A percentile compares a stretch with the other conserved stretches of the same genome.
phyloP scores from a whole-genome alignment of 371 early-diverging fungal genomes.

The Rhizopus arrhizus region DNA sequence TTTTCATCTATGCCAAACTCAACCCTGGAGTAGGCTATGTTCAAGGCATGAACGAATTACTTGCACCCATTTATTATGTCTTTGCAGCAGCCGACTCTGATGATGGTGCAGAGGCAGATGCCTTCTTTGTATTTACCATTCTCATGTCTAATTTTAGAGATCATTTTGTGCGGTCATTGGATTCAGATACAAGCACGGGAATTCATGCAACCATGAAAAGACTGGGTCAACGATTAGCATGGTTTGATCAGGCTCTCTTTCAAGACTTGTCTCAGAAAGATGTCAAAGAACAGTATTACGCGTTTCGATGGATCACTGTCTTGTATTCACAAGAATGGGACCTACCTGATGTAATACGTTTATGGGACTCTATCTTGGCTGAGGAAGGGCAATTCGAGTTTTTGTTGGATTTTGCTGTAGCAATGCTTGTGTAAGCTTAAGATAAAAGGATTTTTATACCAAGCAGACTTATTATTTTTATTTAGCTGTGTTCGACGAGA shows the following conservation, averaged over 20 bases:
- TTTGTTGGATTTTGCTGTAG: constrained; percentile 72
- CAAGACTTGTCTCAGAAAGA: constrained; percentile 66
- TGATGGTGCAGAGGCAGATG: constrained; percentile 83
- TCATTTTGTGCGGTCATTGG: constrained; percentile 75
- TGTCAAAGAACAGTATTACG: constrained; percentile 77
- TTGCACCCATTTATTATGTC: constrained; percentile 85
- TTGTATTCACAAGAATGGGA: constrained; percentile 82
- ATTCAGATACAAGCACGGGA: constrained; percentile 65
- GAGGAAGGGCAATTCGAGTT: constrained; percentile 70
- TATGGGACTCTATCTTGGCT: constrained; percentile 85
- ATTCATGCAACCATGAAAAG: constrained; percentile 65
- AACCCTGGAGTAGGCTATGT: constrained; percentile 89
- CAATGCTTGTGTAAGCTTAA: constrained; percentile 72
- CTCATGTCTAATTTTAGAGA: constrained; percentile 77
- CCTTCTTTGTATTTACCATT: constrained; percentile 78
- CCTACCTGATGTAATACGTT: constrained; percentile 77
- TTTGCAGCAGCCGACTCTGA: constrained; percentile 47
- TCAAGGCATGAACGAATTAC: constrained; percentile 90
- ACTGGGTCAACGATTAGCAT: constrained; percentile 57
- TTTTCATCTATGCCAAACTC: constrained; percentile 84
- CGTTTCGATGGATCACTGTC: constrained; percentile 86
- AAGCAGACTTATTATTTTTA: constrained; percentile 6
- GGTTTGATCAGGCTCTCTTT: constrained; percentile 65
- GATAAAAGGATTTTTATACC: background rate
- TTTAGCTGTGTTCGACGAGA: constrained; percentile 60